Evolutionary conservation across 176 grass and related monocot genomes (phyloP).

Genomic region (Oryza coarctata): DNA sequence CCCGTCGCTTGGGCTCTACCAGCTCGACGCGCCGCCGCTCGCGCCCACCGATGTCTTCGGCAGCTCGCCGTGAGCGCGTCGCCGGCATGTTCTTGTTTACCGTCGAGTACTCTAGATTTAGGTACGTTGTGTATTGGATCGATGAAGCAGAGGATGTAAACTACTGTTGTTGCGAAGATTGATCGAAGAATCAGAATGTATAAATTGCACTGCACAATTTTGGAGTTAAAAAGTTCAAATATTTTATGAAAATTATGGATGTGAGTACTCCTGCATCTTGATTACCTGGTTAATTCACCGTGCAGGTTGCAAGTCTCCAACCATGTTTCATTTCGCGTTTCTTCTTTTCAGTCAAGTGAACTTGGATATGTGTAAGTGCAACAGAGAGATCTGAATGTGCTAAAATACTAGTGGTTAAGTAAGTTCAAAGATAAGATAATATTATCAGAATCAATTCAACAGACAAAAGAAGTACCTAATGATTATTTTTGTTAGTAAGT

Average conservation of each 20-base stretch:
- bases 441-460: not conserved
- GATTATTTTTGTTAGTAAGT: not conserved
- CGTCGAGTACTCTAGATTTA: conserved; percentile 2
- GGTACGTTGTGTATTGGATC: conserved; percentile 1
- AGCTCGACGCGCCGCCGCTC: conserved; percentile 76
- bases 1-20: conserved; percentile 65
- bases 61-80: not conserved
- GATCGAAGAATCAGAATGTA: not conserved
- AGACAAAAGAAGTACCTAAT: not conserved
- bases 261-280: not conserved
- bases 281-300: not conserved
- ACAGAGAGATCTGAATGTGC: not conserved
- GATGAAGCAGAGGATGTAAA: not conserved
- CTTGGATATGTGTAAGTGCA: not conserved
- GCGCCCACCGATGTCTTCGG: conserved; percentile 52
- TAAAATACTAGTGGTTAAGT: not conserved
- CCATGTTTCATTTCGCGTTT: not conserved
- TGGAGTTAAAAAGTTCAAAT: not conserved
- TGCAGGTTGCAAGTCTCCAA: not conserved
- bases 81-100: not conserved
- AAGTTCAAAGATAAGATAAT: not conserved
- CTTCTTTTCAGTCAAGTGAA: not conserved
- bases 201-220: not conserved
- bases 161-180: not conserved
- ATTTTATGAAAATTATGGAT: not conserved